Base-by-base conservation (phyloP, 176 grass and related monocot genomes). In the Raddia distichophylla region DNA sequence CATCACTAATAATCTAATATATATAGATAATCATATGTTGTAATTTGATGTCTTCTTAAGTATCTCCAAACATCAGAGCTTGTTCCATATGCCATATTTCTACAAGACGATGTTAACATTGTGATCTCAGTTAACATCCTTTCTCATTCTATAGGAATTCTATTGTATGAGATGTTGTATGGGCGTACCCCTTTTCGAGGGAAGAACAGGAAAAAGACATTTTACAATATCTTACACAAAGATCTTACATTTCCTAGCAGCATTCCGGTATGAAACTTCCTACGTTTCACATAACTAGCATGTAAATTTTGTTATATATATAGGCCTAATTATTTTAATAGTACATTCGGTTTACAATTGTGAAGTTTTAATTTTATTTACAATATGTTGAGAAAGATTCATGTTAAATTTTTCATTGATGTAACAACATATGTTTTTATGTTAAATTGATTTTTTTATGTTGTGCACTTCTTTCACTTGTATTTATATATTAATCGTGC, bases 101-200 rank as follows among this genome's bases (percentile, higher is more conserved):
- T 85, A 57, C 17, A 84, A 11, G 32, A 45, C 77, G 40, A 67
- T 52, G 52, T 76, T 57, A 18, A 64, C 64, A 81, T 15, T 58
- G 8, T 52, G 65, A 66, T 32, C 20, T 85, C 50, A 80, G 60
- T 60, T 86, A 59, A 82, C 50, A n/a, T 67, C 69, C 50, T 55
- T 77, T 51, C 12, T 52, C 64, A 86, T 79, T 74, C 40, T 88
- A 67, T 68, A 99, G 96, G 96, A 91, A 95, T 99, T 81, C 75
- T 99, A 48, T 78, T 95, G 56, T 99, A 99, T 69, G 96, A 99
- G 89, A 99, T 99, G 96, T 67, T 99, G 59, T 99, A 99, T 77
- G 96, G 93, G 15, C 96, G 93, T 10, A 99, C 96, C 83, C 96
- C 96, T 82, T 99, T 99, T 65, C 89, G 96, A 90, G 96, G 93